These are phyloP conservation scores for Naegleria fowleri DNA, from an alignment of 208 protist species.

Conservation along the genomic window DNA sequence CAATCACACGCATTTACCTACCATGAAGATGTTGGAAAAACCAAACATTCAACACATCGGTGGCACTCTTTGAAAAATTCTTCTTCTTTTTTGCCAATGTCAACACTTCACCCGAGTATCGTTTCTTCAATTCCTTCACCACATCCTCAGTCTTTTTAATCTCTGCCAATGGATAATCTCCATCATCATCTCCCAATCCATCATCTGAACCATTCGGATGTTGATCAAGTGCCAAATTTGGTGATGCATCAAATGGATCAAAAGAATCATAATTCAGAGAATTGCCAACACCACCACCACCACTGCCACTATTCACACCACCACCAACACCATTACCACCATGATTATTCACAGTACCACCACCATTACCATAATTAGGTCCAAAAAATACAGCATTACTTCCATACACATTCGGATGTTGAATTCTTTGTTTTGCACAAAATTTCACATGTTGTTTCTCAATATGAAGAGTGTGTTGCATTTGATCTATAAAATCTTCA, in stretches of 20 bases:
- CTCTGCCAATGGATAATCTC: neutral
- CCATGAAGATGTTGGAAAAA: constrained; percentile 31
- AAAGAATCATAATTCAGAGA: too few relatives aligned
- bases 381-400: too few relatives aligned
- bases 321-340: too few relatives aligned
- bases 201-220: neutral
- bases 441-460: neutral
- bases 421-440: neutral
- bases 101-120: neutral
- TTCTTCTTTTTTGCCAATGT: constrained; percentile 26
- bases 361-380: too few relatives aligned
- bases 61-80: constrained; percentile 15
- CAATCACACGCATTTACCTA: too few relatives aligned
- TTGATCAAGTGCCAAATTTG: neutral
- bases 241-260: too few relatives aligned
- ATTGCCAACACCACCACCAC: too few relatives aligned
- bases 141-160: constrained; percentile 1
- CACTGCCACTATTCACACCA: too few relatives aligned
- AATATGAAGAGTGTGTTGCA: neutral
- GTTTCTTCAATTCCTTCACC: constrained; percentile 15
- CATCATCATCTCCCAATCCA: neutral
- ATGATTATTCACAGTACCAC: too few relatives aligned
- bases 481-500: neutral
- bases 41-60: constrained; percentile 29
- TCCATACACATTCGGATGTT: neutral